phyloP scores from a whole-genome alignment of 768 basidiomycete species.

The Tulasnella sp. region DNA sequence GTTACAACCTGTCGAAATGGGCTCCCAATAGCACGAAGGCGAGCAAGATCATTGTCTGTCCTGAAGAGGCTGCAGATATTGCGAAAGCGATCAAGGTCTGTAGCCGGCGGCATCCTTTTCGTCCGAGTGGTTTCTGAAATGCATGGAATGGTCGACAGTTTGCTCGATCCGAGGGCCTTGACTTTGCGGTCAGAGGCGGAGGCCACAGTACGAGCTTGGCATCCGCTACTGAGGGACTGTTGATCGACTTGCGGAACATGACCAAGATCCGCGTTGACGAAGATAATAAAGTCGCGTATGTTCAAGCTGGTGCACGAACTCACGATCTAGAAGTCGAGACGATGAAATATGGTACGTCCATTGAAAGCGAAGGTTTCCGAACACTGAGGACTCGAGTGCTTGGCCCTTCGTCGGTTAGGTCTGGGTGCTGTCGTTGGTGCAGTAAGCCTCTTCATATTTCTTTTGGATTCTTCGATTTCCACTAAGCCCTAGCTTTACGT shows the following conservation, averaged over 20 bases:
- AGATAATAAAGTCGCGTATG: slow-evolving; percentile 4
- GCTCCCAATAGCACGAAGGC: background rate
- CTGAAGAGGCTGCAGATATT: background rate
- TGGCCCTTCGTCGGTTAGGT: background rate
- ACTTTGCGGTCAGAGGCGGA: background rate
- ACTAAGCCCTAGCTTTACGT: background rate
- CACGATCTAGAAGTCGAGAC: background rate
- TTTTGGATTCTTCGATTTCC: background rate
- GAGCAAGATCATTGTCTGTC: background rate
- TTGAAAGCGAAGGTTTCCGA: background rate
- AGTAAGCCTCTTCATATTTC: background rate
- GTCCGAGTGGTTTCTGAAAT: background rate
- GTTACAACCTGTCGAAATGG: background rate
- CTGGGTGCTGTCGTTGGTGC: background rate
- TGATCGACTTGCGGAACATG: slow-evolving; percentile 11
- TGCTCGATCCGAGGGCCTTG: background rate
- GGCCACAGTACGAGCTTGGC: background rate
- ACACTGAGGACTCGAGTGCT: too few relatives aligned
- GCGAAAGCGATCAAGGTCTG: background rate
- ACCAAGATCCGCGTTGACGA: slow-evolving; percentile 5
- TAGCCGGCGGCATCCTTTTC: background rate
- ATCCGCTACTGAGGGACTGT: background rate
- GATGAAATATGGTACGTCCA: slow-evolving; percentile 4
- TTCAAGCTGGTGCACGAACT: background rate
- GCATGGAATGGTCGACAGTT: background rate